Percentiles rank a stretch among this genome's conserved stretches.
These are phyloP conservation scores for Dioscorea dumetorum DNA, from an alignment of 106 monocot species.

Conservation along the genomic window DNA sequence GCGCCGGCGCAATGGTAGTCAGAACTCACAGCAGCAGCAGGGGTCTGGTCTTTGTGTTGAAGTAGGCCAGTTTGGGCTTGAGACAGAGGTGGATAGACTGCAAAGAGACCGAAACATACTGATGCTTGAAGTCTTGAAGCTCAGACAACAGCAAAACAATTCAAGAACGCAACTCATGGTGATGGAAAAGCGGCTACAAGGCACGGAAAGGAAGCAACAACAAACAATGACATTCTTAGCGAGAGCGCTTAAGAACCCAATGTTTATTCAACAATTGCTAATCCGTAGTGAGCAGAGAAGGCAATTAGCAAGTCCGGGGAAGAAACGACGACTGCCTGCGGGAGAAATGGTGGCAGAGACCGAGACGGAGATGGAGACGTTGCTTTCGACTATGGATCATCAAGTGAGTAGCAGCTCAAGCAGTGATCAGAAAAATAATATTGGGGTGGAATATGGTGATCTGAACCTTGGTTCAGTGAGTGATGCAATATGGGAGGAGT, in stretches of 20 bases:
- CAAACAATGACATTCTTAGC: conserved; percentile 44
- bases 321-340: conserved; percentile 20
- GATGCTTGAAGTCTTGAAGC: conserved; percentile 40
- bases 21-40: conserved; percentile 6
- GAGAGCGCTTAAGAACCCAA: conserved; percentile 27
- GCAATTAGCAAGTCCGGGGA: conserved; percentile 12
- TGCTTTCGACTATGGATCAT: conserved; percentile 11
- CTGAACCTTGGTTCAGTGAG: conserved; percentile 6
- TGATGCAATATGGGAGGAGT: conserved; percentile 38
- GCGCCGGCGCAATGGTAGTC: conserved; percentile 13
- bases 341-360: background rate
- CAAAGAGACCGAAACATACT: conserved; percentile 29
- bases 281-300: background rate
- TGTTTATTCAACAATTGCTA: conserved; percentile 20
- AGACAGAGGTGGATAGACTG: conserved; percentile 23
- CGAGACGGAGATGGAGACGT: conserved; percentile 1
- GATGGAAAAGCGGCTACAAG: conserved; percentile 38
- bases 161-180: conserved; percentile 25
- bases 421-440: background rate
- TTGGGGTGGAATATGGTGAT: background rate
- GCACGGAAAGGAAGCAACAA: conserved; percentile 35
- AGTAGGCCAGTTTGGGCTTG: conserved; percentile 18
- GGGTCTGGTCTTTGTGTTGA: background rate
- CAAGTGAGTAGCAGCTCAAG: conserved; percentile 5
- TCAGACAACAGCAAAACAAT: conserved; percentile 49